Percentiles rank a stretch among this genome's conserved stretches.
These are phyloP conservation scores for Neurospora sp. DNA, from an alignment of 495 filamentous ascomycete genomes.

Conservation along the genomic window DNA sequence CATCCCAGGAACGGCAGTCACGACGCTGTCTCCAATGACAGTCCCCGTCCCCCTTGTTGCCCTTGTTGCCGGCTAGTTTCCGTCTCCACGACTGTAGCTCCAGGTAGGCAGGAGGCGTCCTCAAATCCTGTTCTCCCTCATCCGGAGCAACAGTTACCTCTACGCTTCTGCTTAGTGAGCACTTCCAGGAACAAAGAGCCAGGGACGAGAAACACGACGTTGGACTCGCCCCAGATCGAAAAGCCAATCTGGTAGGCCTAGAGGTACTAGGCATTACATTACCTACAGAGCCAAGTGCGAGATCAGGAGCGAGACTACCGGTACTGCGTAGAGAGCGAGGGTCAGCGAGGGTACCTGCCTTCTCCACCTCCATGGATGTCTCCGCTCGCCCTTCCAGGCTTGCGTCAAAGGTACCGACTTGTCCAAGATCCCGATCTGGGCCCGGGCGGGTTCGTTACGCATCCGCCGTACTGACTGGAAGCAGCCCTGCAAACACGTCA, in stretches of 20 bases:
- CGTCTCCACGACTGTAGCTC: neutral
- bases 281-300: neutral
- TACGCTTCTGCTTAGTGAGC: neutral
- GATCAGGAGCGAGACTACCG: neutral
- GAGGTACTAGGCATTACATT: neutral
- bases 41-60: constrained; percentile 11
- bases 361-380: neutral
- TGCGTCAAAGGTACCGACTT: neutral
- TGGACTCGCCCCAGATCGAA: neutral
- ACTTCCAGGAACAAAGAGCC: neutral
- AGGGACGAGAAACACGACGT: neutral
- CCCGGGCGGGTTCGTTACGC: neutral
- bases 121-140: neutral
- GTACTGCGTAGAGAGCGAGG: neutral
- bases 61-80: neutral
- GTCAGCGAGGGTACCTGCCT: neutral
- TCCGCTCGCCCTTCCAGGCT: neutral
- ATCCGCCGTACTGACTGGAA: neutral
- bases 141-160: neutral
- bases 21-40: neutral
- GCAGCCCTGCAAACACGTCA: neutral
- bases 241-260: neutral
- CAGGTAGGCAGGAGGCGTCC: neutral
- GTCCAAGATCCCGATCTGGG: neutral
- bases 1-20: neutral